Percentiles rank a stretch among this genome's conserved stretches.
Conservation (phyloP, 116 monocot genomes). For the Zostera marina region DNA sequence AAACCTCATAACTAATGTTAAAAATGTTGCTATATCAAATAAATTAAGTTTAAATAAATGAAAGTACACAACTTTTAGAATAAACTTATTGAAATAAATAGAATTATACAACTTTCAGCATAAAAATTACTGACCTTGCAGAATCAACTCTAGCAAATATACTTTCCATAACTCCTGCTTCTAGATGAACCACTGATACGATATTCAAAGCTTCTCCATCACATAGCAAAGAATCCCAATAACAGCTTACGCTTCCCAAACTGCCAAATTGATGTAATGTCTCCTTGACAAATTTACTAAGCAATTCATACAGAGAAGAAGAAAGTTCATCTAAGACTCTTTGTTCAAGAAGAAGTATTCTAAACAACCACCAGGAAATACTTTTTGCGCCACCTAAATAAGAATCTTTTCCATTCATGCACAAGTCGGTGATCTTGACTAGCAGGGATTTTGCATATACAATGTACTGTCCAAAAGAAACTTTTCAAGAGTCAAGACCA, state of each 20-base stretch:
- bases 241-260: slow-evolving; percentile 28
- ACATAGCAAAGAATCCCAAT: slow-evolving; percentile 45
- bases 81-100: not conserved
- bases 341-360: slow-evolving; percentile 64
- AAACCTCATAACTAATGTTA: too few species aligned
- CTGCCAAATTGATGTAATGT: slow-evolving; percentile 52
- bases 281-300: slow-evolving; percentile 39
- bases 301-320: slow-evolving; percentile 52
- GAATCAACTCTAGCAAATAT: slow-evolving; percentile 68
- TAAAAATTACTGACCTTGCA: slow-evolving; percentile 33
- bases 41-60: too few species aligned
- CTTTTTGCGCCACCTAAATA: slow-evolving; percentile 21
- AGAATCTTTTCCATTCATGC: slow-evolving; percentile 11
- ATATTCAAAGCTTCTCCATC: slow-evolving; percentile 59
- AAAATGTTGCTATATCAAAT: too few species aligned
- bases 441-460: slow-evolving; percentile 54
- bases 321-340: slow-evolving; percentile 68
- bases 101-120: not conserved
- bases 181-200: slow-evolving; percentile 46
- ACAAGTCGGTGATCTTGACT: slow-evolving; percentile 32
- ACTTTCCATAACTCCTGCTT: slow-evolving; percentile 66
- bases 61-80: too few species aligned
- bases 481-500: not conserved
- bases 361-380: slow-evolving; percentile 82
- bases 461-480: slow-evolving; percentile 45